Percentiles rank a stretch among this genome's conserved stretches.
These are phyloP conservation scores for Penicillium sp. DNA, from an alignment of 2,329 filamentous ascomycete genomes.

Conservation along the genomic window DNA sequence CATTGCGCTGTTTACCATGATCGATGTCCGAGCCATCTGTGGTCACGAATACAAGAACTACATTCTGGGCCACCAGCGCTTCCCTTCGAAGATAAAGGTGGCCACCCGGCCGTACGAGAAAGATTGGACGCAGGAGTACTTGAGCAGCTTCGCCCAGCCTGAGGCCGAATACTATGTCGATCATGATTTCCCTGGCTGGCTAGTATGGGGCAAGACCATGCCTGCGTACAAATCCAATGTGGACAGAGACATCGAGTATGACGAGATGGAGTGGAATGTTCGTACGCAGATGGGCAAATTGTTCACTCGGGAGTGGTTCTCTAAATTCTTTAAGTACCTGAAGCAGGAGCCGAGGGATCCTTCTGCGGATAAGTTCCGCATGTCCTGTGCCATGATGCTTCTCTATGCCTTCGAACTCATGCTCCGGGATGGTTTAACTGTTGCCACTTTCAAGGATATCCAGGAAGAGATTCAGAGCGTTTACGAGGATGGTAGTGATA, in stretches of 20 bases:
- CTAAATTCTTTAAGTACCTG: conserved; percentile 83
- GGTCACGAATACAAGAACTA: conserved; percentile 85
- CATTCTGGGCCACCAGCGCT: conserved; percentile 73
- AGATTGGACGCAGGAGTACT: conserved; percentile 73
- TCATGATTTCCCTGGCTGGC: conserved; percentile 88
- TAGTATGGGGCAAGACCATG: conserved; percentile 90
- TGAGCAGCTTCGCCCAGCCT: conserved; percentile 73
- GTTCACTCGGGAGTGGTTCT: conserved; percentile 81
- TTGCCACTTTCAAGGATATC: conserved; percentile 80
- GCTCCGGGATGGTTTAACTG: conserved; percentile 69
- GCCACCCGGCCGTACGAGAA: conserved; percentile 71
- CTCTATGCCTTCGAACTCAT: conserved; percentile 89
- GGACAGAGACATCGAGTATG: conserved; percentile 66
- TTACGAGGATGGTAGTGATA: conserved; percentile 91
- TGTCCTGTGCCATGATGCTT: conserved; percentile 80
- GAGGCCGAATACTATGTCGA: conserved; percentile 88
- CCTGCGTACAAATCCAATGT: conserved; percentile 73
- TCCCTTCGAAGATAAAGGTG: conserved; percentile 73
- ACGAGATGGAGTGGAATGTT: conserved; percentile 71
- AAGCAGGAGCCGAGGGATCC: conserved; percentile 92
- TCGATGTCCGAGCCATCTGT: conserved; percentile 83
- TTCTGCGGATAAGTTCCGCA: conserved; percentile 79
- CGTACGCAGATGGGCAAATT: conserved; percentile 77
- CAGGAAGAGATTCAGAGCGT: conserved; percentile 73
- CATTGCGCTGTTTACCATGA: conserved; percentile 73